A percentile compares a stretch with the other conserved stretches of the same genome.
phyloP scores from a whole-genome alignment of 2,329 filamentous ascomycete species.

The Juglanconis sp. region DNA sequence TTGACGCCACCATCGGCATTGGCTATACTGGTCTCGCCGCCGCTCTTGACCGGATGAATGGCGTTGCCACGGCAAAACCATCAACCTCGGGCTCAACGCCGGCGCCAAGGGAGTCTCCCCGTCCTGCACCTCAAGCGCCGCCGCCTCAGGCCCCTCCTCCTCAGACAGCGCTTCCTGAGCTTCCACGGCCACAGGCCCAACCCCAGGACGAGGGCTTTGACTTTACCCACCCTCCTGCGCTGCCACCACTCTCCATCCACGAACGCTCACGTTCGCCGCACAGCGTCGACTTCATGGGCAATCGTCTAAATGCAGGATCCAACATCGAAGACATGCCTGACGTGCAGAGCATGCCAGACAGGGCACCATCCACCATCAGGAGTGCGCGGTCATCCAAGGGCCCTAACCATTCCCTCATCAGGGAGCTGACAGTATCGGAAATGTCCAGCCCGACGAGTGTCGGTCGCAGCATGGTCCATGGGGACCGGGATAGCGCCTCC shows the following conservation, averaged over 20 bases:
- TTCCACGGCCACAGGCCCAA: slow-evolving; percentile 15
- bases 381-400: slow-evolving; percentile 19
- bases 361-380: slow-evolving; percentile 25
- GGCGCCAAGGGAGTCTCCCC: background rate
- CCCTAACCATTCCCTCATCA: slow-evolving; percentile 8
- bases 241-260: slow-evolving; percentile 16
- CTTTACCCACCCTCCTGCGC: slow-evolving; percentile 14
- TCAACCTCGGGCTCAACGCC: slow-evolving; percentile 15
- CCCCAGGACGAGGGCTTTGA: slow-evolving; percentile 14
- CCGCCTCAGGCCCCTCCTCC: slow-evolving; percentile 17
- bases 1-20: slow-evolving; percentile 59
- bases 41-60: slow-evolving; percentile 52
- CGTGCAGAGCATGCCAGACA: background rate
- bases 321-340: background rate
- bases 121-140: background rate
- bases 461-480: slow-evolving; percentile 16
- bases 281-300: slow-evolving; percentile 15
- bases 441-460: slow-evolving; percentile 14
- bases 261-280: slow-evolving; percentile 20
- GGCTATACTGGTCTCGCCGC: slow-evolving; percentile 66
- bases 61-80: background rate
- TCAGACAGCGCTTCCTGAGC: slow-evolving; percentile 6
- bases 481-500: slow-evolving; percentile 29
- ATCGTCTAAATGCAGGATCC: slow-evolving; percentile 7
- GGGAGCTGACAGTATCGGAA: slow-evolving; percentile 13